Evolutionary conservation across 2,329 filamentous ascomycete genomes (phyloP), one percentile per base, ranked within the genome.

Genomic region (Fusarium sp.): DNA sequence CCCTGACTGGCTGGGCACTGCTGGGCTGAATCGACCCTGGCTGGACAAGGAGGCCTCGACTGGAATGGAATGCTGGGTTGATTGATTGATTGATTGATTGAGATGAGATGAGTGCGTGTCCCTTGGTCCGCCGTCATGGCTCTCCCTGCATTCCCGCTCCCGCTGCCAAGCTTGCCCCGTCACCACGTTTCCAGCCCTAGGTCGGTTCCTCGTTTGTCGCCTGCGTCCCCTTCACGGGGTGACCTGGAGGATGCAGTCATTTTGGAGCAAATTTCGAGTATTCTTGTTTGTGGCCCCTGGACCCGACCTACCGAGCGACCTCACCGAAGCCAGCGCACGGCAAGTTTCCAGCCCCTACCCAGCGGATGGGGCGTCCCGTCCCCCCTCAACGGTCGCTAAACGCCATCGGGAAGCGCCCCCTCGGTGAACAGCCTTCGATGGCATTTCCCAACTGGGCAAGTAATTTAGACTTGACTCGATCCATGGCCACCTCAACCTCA

Each of bases 101-200:
- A 52, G 36, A 69, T 62, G 63, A 69, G 71, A 74, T 61, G 71
- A 72, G 71, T 40, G 61, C n/a, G 25, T 54, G 31, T 31, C 35
- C 54, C 54, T 38, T 54, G 47, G 47, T 57, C 74, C 71, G 68
- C 71, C 59, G 61, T 71, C 71, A 40, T 71, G 47, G 68, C 68
- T 71, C 71, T 74, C 71, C 71, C 71, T 74, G 71, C 71, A 74
- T 74, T 74, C 72, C 71, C 69, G 72, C 71, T 74, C 70, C 68
- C 68, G 57, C 47, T 63, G 71, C 71, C 71, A 73, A 74, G 71
- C 25, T 54, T 71, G 56, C 36, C 70, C 71, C 69, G 71, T 74
- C 36, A 74, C 72, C 72, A 74, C 72, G 72, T 74, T 74, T 74
- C 72, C 68, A 74, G 69, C 72, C 72, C 72, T 73, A 69, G 60